Base-by-base conservation (phyloP, 306 rosid species). In the Prinsepia uniflora region DNA sequence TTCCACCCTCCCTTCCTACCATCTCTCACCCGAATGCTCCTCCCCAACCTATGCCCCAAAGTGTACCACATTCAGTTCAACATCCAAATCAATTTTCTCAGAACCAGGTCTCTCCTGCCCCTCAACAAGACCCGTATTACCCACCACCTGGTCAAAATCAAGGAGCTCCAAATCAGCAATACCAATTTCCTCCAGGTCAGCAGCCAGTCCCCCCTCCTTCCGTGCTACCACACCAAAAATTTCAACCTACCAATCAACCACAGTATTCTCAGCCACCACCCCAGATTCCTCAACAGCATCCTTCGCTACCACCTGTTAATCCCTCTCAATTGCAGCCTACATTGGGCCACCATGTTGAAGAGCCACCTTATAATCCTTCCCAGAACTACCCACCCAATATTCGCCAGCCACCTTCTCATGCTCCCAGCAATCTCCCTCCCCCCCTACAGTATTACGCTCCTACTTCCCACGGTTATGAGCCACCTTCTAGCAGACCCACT, bases 91-190 rank as follows among this genome's bases (percentile, higher is more conserved):
- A 89, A 68, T 82, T 78, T 72, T 56, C 96, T 70, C 96, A 80
- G 69, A 86, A 68, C 81, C 96, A 78, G 86, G 74, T 78, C 68
- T 82, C 86, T 66, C 54, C 88, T 48, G 79, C 67, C 68, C 86
- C 88, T 77, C 96, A 81, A 71, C 85, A 82, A 63, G 97, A 89
- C 67, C 83, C 83, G 4, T 87, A 92, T 84, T 80, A 82, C 71
- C 86, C 80, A 54, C 65, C 84, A 6, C 86, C 88, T 47, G 85
- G 79, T 81, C 96, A 81, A 55, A 65, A 86, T 77, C 96, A 80
- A 73, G 96, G 87, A 67, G 71, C 81, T 48, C 82, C 75, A 19
- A 87, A 80, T 81, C 94, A 77, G 83, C 96, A 87, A 69, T 87
- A 84, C 77, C 93, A 87, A 50, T 63, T 83, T 56, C 83, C 94